Evolutionary conservation across 2,329 filamentous ascomycete species (phyloP).

Genomic region (Calonectria hawksworthii): DNA sequence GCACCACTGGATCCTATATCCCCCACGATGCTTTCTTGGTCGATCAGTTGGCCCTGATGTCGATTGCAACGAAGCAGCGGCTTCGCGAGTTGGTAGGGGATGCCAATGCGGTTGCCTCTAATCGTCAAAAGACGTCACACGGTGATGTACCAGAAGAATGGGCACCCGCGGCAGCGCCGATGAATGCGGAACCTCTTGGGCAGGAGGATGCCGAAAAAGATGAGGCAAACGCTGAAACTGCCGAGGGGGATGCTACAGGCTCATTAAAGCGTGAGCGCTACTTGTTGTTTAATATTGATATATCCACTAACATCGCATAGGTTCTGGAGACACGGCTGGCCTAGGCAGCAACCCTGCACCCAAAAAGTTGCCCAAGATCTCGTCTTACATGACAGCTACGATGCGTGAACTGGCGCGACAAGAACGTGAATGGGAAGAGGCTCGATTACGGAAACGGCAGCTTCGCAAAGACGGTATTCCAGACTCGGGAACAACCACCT

Average conservation of each 20-base stretch:
- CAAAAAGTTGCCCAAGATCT: slow-evolving; percentile 63
- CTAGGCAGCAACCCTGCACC: slow-evolving; percentile 57
- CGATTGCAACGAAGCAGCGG: slow-evolving; percentile 85
- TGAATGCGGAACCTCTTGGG: slow-evolving; percentile 57
- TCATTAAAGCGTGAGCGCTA: slow-evolving; percentile 71
- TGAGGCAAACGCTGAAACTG: slow-evolving; percentile 57
- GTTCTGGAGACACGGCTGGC: slow-evolving; percentile 53
- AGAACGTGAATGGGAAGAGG: slow-evolving; percentile 81
- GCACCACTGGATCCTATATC: slow-evolving; percentile 77
- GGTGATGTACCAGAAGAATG: slow-evolving; percentile 84
- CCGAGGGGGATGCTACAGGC: slow-evolving; percentile 67
- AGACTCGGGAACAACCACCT: slow-evolving; percentile 62
- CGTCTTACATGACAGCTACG: slow-evolving; percentile 65
- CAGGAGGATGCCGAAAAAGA: slow-evolving; percentile 43
- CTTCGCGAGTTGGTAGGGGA: slow-evolving; percentile 84
- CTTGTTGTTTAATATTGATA: neutral
- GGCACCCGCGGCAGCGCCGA: slow-evolving; percentile 75
- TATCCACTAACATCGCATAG: slow-evolving; percentile 50
- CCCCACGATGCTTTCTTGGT: slow-evolving; percentile 82
- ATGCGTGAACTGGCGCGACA: slow-evolving; percentile 74
- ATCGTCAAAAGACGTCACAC: slow-evolving; percentile 83
- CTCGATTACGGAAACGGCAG: slow-evolving; percentile 75
- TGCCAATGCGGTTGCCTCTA: slow-evolving; percentile 77
- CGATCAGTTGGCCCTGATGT: slow-evolving; percentile 86
- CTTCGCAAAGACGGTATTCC: slow-evolving; percentile 72